Evolutionary conservation across 208 protist species (phyloP).

Genomic region (Leishmania tropica): DNA sequence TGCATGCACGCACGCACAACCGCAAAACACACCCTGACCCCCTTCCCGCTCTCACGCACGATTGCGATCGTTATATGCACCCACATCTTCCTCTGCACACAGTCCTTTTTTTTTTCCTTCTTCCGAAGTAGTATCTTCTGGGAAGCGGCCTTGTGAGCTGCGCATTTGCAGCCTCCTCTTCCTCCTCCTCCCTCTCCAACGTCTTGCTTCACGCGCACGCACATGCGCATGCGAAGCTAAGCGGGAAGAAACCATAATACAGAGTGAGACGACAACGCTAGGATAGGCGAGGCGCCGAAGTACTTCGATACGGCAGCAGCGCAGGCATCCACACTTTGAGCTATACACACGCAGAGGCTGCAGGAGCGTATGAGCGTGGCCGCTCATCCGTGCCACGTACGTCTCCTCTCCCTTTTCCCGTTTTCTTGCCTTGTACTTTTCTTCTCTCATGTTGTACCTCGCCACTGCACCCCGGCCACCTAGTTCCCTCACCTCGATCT

Average conservation of each 20-base stretch:
- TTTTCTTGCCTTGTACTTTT: background rate
- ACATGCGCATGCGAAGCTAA: background rate
- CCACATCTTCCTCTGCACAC: background rate
- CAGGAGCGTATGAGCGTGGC: background rate
- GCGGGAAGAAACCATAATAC: background rate
- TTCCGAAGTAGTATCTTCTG: background rate
- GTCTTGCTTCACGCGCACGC: background rate
- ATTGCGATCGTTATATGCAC: background rate
- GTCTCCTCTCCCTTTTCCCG: constrained; percentile 5
- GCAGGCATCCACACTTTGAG: background rate
- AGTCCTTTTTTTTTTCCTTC: background rate
- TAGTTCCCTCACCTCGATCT: background rate
- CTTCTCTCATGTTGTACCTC: background rate
- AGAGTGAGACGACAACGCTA: no score
- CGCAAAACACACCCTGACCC: no score
- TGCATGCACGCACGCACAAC: background rate
- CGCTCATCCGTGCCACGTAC: constrained; percentile 2
- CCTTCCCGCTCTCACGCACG: background rate
- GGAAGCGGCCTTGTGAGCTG: background rate
- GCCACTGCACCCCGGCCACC: background rate
- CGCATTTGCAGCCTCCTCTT: background rate
- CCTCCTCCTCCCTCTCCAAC: background rate
- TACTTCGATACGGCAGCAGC: background rate
- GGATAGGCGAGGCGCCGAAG: background rate
- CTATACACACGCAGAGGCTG: background rate